These are phyloP conservation scores for Podochytrium sp. DNA, from an alignment of 192 early-diverging fungal genomes.

Conservation along the genomic window DNA sequence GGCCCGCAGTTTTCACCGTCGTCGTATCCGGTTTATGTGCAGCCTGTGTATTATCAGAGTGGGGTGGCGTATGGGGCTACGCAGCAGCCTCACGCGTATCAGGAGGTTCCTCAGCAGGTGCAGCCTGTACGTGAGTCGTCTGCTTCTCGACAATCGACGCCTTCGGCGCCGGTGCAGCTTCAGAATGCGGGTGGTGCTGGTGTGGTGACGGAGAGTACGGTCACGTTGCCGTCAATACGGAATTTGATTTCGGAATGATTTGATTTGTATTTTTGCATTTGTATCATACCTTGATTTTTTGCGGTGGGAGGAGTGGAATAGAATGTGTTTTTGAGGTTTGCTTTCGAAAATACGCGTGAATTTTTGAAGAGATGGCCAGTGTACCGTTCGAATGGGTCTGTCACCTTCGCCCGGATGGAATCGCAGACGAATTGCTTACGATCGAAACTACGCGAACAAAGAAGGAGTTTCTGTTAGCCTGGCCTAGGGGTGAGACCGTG, in stretches of 20 bases:
- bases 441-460: neutral
- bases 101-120: neutral
- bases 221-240: slow-evolving; percentile 28
- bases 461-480: neutral
- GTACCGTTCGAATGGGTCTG: neutral
- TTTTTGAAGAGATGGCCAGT: neutral
- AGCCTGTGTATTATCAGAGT: neutral
- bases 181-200: neutral
- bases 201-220: neutral
- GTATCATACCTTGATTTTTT: no score
- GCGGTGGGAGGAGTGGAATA: no score
- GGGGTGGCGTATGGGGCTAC: neutral
- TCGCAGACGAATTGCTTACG: neutral
- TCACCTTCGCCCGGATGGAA: neutral
- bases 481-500: neutral
- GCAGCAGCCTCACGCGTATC: slow-evolving; percentile 5
- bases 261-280: no score
- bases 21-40: neutral
- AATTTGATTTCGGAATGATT: slow-evolving; percentile 27
- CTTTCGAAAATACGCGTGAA: neutral
- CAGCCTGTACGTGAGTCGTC: neutral
- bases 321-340: neutral
- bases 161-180: neutral
- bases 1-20: slow-evolving; percentile 15
- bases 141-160: neutral